Percentiles rank a stretch among this genome's conserved stretches.
Evolutionary conservation across 345 rosid species (phyloP).

Genomic region (Psidium guajava): DNA sequence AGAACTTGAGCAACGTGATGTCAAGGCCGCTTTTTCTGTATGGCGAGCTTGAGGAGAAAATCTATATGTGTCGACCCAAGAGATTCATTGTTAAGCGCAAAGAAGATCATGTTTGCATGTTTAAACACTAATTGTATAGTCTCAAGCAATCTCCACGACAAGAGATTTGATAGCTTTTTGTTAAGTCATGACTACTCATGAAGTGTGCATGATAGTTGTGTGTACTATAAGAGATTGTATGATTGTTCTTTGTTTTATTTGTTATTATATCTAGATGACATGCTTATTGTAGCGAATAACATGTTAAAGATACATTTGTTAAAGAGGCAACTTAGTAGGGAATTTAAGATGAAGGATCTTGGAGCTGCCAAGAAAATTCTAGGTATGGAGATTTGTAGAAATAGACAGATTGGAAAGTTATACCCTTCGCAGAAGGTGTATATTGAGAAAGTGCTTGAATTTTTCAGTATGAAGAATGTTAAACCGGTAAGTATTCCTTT

Average conservation of each 20-base stretch:
- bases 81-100: background rate
- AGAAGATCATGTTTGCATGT: background rate
- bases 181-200: background rate
- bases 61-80: background rate
- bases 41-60: background rate
- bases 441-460: background rate
- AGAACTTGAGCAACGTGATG: background rate
- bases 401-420: background rate
- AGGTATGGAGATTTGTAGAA: background rate
- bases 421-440: background rate
- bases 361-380: background rate
- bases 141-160: background rate
- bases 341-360: too few species aligned
- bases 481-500: background rate
- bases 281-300: background rate
- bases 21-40: background rate
- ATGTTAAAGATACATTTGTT: background rate
- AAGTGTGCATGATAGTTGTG: background rate
- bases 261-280: background rate
- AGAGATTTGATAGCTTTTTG: background rate
- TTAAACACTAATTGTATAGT: background rate
- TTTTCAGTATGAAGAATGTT: background rate
- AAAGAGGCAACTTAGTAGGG: too few species aligned
- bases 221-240: background rate
- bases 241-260: background rate